Evolutionary conservation across 345 rosid genomes (phyloP).

Genomic region (Boechera retrofracta): DNA sequence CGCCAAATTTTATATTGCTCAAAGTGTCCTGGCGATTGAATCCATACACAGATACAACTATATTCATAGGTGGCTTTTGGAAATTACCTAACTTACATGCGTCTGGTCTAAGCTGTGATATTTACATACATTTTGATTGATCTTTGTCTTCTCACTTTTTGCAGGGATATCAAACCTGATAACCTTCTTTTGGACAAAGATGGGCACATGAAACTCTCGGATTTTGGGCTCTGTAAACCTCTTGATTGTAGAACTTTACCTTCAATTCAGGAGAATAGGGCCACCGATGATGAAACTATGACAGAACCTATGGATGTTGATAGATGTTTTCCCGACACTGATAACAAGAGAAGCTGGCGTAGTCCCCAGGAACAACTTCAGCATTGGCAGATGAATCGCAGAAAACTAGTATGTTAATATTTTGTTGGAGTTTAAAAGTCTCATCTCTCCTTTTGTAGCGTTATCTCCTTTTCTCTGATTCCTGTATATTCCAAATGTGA

Average conservation of each 20-base stretch:
- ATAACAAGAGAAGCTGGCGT: conserved; percentile 79
- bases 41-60: conserved; percentile 93
- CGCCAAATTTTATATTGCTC: conserved; percentile 91
- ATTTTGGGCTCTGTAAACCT: conserved; percentile 98
- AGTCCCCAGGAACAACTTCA: conserved; percentile 93
- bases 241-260: conserved; percentile 83
- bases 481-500: conserved; percentile 11
- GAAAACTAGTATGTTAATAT: conserved; percentile 71
- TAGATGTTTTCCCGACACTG: conserved; percentile 74
- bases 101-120: conserved; percentile 27
- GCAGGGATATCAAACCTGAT: conserved; percentile 95
- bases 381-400: conserved; percentile 99
- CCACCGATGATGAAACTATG: conserved; percentile 66
- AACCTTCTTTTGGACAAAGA: conserved; percentile 92
- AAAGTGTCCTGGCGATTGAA: conserved; percentile 92
- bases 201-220: conserved; percentile 98
- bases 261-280: conserved; percentile 77
- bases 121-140: conserved; percentile 17
- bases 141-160: conserved; percentile 32
- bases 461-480: conserved; percentile 17
- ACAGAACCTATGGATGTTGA: conserved; percentile 91
- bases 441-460: background rate
- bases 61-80: conserved; percentile 77
- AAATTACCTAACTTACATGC: conserved; percentile 30
- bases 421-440: conserved; percentile 7